Evolutionary conservation across 2,329 filamentous ascomycete species (phyloP).

Genomic region (Thielaviopsis musarum): DNA sequence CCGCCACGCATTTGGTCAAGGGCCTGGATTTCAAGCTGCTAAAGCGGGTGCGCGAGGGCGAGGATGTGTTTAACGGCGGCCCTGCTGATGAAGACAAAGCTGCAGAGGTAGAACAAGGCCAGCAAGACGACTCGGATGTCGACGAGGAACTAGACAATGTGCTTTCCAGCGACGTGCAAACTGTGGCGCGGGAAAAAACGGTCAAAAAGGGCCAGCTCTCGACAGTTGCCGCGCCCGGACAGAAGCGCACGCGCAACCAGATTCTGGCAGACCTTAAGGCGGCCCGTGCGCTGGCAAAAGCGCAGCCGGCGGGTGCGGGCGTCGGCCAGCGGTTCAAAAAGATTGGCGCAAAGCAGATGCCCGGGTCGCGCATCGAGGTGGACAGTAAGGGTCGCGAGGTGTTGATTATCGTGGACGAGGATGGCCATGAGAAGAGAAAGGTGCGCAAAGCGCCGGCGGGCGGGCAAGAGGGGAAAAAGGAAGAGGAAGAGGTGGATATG

Average conservation of each 20-base stretch:
- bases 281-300: conserved; percentile 41
- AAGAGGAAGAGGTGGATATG: conserved; percentile 23
- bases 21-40: conserved; percentile 75
- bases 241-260: conserved; percentile 47
- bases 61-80: conserved; percentile 39
- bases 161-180: conserved; percentile 36
- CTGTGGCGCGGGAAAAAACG: conserved; percentile 32
- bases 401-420: conserved; percentile 47
- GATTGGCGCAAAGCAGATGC: conserved; percentile 37
- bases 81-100: conserved; percentile 15
- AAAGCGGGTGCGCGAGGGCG: conserved; percentile 49
- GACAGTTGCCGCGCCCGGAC: conserved; percentile 33
- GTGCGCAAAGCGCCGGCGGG: conserved; percentile 24
- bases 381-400: conserved; percentile 46
- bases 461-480: conserved; percentile 18
- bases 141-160: conserved; percentile 51
- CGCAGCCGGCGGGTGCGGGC: conserved; percentile 21
- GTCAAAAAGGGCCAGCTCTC: conserved; percentile 43
- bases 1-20: conserved; percentile 76
- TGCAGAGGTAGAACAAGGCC: conserved; percentile 19
- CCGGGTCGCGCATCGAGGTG: conserved; percentile 40
- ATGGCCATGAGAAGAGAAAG: conserved; percentile 49
- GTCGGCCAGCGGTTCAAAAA: conserved; percentile 48
- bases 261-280: conserved; percentile 52
- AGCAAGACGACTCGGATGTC: conserved; percentile 22